These are phyloP conservation scores for Pseudogymnoascus sp. DNA, from an alignment of 2,329 filamentous ascomycete genomes.

Conservation along the genomic window DNA sequence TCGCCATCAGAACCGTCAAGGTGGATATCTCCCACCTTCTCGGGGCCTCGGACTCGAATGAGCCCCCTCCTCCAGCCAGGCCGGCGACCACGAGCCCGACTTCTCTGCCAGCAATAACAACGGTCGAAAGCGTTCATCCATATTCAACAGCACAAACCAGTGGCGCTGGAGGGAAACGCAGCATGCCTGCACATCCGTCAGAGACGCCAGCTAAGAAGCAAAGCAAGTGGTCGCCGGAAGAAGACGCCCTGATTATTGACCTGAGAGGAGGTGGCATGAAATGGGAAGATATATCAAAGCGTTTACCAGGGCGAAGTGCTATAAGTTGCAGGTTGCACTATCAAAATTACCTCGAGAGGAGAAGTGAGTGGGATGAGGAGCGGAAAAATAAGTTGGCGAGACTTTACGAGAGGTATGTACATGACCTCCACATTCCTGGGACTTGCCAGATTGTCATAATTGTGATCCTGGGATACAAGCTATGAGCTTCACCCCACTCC, in stretches of 20 bases:
- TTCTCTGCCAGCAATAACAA: conserved; percentile 28
- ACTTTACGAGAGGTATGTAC: conserved; percentile 81
- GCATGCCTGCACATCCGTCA: conserved; percentile 47
- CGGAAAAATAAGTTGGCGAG: conserved; percentile 94
- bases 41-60: conserved; percentile 68
- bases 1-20: conserved; percentile 51
- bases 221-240: conserved; percentile 92
- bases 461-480: background rate
- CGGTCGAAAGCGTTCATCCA: conserved; percentile 24
- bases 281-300: conserved; percentile 96
- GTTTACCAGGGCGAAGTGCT: conserved; percentile 80
- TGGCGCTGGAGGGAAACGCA: conserved; percentile 40
- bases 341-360: conserved; percentile 91
- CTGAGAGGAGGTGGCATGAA: conserved; percentile 89
- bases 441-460: background rate
- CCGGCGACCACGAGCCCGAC: conserved; percentile 36
- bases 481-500: no score
- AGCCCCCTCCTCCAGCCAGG: conserved; percentile 50
- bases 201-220: conserved; percentile 83
- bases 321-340: conserved; percentile 94
- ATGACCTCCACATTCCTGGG: background rate
- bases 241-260: conserved; percentile 90
- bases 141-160: conserved; percentile 22
- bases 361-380: conserved; percentile 94
- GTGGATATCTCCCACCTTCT: conserved; percentile 94